Base-by-base conservation (phyloP, 441 rosid species). In the Theobroma grandiflorum region DNA sequence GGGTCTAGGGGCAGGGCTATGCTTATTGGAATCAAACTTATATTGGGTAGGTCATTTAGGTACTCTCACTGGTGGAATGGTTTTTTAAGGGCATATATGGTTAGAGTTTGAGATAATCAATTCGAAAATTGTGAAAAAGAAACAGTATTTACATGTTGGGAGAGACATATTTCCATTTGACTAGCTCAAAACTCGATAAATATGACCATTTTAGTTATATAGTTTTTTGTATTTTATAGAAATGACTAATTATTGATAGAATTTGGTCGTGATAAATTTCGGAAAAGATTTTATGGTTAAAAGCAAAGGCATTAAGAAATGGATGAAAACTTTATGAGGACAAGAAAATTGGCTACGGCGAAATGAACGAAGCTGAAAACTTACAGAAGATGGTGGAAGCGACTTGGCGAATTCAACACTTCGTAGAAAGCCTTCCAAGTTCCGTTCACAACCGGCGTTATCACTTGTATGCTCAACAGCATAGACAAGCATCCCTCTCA, bases 401-500 rank as follows among this genome's bases (percentile, higher is more conserved):
- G 91, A 80, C 85, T 84, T 81, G 42, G 92, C 90, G 42, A 94
- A 81, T 61, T 87, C 80, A 69, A 91, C 85, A 15, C 96, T 87
- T n/a, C 83, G 73, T 11, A 91, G 83, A 72, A 94, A 93, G 2
- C 90, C 89, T 2, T 77, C 70, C 45, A 92, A 76, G 77, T 94
- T 95, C 37, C 80, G 80, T 71, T 93, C 93, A 80, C 99, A 96
- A 1, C 89, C 89, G 14, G 58, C 65, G 53, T 79, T 80, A 43
- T 93, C 92, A 62, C 78, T 85, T 0, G 94, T 87, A 38, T 91
- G 95, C 62, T 96, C 99, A 1, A 87, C 92, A 2, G 97, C 93
- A 33, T 87, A 96, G 74, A 85, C 89, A 73, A 94, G 79, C 96
- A 95, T 94, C 53, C 90, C 93, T 78, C 91, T 85, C 66, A 95